phyloP scores from a whole-genome alignment of 352 stramenopile genomes.

The Pythium dissotocum region DNA sequence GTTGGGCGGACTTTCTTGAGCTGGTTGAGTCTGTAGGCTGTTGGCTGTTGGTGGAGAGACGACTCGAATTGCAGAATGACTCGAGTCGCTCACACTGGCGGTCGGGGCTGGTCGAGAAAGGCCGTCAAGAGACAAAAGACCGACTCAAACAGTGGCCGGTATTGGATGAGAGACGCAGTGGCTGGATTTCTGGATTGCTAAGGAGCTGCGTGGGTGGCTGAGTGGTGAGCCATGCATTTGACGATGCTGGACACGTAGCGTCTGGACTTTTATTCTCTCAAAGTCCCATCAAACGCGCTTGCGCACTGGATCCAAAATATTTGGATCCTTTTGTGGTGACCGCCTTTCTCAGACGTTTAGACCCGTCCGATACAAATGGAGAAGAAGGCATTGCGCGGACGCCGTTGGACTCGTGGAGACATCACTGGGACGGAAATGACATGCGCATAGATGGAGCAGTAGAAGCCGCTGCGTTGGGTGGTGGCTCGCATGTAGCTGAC shows the following conservation, averaged over 20 bases:
- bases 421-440: neutral
- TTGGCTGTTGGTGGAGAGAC: neutral
- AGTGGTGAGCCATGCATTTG: neutral
- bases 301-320: neutral
- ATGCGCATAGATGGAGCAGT: neutral
- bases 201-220: neutral
- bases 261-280: slow-evolving; percentile 28
- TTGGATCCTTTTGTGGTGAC: neutral
- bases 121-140: neutral
- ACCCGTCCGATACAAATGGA: neutral
- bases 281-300: neutral
- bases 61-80: slow-evolving; percentile 9
- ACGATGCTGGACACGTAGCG: slow-evolving; percentile 7
- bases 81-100: neutral
- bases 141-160: neutral
- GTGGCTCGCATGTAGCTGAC: neutral
- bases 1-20: no score
- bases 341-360: neutral
- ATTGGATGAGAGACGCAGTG: neutral
- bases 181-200: neutral
- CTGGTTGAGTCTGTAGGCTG: neutral
- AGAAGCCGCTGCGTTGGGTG: neutral
- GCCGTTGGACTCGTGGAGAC: neutral
- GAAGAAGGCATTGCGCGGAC: neutral
- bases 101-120: slow-evolving; percentile 1